These are phyloP conservation scores for Geotrichum restrictum DNA, from an alignment of 1,139 yeast genomes.

Conservation along the genomic window DNA sequence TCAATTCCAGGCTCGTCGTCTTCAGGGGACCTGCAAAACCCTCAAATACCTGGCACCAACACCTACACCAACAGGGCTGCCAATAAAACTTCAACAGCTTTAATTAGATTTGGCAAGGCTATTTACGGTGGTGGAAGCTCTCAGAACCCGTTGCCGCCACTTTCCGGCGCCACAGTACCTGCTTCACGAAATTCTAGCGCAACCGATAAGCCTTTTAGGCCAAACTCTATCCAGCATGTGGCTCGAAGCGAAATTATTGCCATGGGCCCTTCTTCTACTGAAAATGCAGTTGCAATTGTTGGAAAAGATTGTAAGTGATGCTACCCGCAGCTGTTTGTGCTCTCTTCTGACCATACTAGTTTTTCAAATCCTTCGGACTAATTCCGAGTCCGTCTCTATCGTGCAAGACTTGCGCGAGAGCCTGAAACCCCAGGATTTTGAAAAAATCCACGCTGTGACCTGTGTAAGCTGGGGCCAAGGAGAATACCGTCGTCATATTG, in stretches of 20 bases:
- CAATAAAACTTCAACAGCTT: conserved; percentile 30
- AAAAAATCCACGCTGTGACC: conserved; percentile 36
- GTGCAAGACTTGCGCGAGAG: conserved; percentile 26
- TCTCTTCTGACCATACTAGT: conserved; percentile 18
- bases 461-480: conserved; percentile 40
- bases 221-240: conserved; percentile 1
- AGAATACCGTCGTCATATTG: conserved; percentile 29
- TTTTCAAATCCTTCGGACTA: conserved; percentile 33
- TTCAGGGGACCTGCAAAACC: not conserved
- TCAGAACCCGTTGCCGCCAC: not conserved
- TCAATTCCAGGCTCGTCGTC: not conserved
- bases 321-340: conserved; percentile 1
- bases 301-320: conserved; percentile 33
- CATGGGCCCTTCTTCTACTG: conserved; percentile 34
- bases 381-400: conserved; percentile 23
- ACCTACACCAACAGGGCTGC: conserved; percentile 30
- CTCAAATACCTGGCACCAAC: not conserved
- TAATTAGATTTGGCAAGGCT: conserved; percentile 37
- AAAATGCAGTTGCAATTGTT: conserved; percentile 33
- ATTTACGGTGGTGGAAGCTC: conserved; percentile 25
- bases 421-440: conserved; percentile 31
- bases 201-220: not conserved
- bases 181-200: not conserved
- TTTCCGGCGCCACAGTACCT: not conserved
- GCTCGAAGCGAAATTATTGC: conserved; percentile 34